Percentiles rank a stretch among this genome's conserved stretches.
These are phyloP conservation scores for Tritrichomonas foetus DNA, from an alignment of 208 protist genomes.

Conservation along the genomic window DNA sequence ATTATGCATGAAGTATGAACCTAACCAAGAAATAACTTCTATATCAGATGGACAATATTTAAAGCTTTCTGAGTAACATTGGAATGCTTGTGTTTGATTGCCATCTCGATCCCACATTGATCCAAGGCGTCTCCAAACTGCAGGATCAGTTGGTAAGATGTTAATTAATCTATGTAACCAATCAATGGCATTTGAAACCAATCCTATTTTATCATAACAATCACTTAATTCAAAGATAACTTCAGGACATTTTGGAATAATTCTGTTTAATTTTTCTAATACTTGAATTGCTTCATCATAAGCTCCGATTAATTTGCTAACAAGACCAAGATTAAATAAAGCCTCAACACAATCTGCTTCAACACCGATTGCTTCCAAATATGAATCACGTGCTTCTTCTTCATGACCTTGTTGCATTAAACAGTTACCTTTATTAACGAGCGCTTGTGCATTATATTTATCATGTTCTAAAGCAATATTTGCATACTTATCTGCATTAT, in stretches of 20 bases:
- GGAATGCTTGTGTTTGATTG: conserved; percentile 49
- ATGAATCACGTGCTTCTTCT: conserved; percentile 74
- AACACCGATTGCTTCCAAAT: conserved; percentile 80
- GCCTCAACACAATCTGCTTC: conserved; percentile 90
- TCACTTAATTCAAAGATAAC: conserved; percentile 85
- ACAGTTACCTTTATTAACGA: conserved; percentile 92
- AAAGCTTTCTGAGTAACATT: conserved; percentile 43
- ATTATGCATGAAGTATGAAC: conserved; percentile 72
- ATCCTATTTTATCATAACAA: conserved; percentile 54
- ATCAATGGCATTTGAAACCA: conserved; percentile 50
- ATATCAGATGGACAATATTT: conserved; percentile 75
- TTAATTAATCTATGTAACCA: conserved; percentile 60
- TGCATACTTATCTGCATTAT: conserved; percentile 85
- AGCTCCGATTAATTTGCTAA: conserved; percentile 66
- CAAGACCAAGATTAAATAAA: conserved; percentile 85
- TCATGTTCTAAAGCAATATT: conserved; percentile 80
- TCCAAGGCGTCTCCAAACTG: conserved; percentile 77
- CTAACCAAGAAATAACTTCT: conserved; percentile 90
- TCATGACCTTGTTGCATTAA: conserved; percentile 73
- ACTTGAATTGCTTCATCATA: conserved; percentile 63
- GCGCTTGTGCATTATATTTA: conserved; percentile 84
- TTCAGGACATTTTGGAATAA: conserved; percentile 79
- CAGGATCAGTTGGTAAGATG: conserved; percentile 79
- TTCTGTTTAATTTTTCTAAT: conserved; percentile 81
- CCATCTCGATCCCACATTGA: conserved; percentile 74